Evolutionary conservation across 1,139 yeast genomes (phyloP).

Genomic region (Saccharomyces pastorianus): DNA sequence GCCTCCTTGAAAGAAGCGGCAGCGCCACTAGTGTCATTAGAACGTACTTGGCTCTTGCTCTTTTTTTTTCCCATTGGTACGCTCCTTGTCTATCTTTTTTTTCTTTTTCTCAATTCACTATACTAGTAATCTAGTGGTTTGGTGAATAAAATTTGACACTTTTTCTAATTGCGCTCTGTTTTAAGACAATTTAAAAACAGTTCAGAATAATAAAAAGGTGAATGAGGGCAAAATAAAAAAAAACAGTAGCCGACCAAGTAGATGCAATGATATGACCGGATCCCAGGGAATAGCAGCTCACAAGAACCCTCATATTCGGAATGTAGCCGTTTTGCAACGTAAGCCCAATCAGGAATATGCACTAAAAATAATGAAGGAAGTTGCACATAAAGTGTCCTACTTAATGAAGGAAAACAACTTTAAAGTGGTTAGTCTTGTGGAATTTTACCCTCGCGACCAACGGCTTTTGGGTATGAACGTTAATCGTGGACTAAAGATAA

Average conservation of each 20-base stretch:
- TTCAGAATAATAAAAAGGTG: neutral
- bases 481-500: slow-evolving; percentile 68
- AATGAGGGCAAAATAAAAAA: neutral
- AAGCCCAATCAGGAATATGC: slow-evolving; percentile 53
- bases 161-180: neutral
- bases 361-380: slow-evolving; percentile 46
- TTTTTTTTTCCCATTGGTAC: neutral
- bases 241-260: no score
- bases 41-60: neutral
- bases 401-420: slow-evolving; percentile 62
- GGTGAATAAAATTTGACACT: neutral
- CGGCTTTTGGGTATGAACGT: slow-evolving; percentile 74
- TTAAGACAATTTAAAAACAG: neutral
- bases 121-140: neutral
- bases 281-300: neutral
- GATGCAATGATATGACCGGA: neutral
- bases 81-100: neutral
- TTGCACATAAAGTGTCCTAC: slow-evolving; percentile 61
- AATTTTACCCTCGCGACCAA: slow-evolving; percentile 69
- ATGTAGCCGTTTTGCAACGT: slow-evolving; percentile 49
- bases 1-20: neutral
- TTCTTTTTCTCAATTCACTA: neutral
- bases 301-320: slow-evolving; percentile 22
- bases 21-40: neutral
- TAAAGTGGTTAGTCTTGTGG: slow-evolving; percentile 63